Percentiles rank a stretch among this genome's conserved stretches.
Evolutionary conservation across 1,284 basidiomycete species (phyloP).

Genomic region (Ganoderma leucocontextum): DNA sequence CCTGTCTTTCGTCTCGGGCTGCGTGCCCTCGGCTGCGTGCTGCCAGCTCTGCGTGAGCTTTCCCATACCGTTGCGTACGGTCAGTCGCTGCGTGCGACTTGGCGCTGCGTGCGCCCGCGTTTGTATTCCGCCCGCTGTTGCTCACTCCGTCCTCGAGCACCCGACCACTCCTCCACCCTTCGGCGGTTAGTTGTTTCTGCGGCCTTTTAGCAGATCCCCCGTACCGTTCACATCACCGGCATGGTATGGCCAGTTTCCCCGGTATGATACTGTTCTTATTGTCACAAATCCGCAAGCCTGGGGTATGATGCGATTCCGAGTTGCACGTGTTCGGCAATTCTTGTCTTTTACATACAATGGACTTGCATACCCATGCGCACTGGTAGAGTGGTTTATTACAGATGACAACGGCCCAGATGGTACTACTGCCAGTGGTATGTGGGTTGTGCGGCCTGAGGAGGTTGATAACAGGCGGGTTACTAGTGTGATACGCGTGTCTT

Average conservation of each 20-base stretch:
- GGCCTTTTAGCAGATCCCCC: no score
- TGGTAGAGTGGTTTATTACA: constrained; percentile 34
- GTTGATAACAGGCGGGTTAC: neutral
- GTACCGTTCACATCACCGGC: no score
- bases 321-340: constrained; percentile 16
- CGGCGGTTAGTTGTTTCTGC: no score
- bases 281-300: neutral
- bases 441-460: constrained; percentile 29
- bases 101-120: no score
- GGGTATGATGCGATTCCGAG: constrained; percentile 8
- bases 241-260: constrained; percentile 28
- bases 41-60: no score
- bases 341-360: constrained; percentile 18
- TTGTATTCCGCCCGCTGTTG: no score
- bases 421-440: constrained; percentile 34
- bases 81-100: no score
- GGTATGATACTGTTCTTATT: constrained; percentile 29
- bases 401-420: constrained; percentile 25
- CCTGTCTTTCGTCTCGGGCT: no score
- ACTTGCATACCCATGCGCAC: constrained; percentile 29
- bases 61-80: no score
- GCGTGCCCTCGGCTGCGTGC: no score
- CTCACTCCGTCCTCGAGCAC: no score
- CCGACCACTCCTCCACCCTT: no score
- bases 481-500: constrained; percentile 21